Conservation (phyloP, 1,139 yeast genomes). For the Kodamaea suecica region DNA sequence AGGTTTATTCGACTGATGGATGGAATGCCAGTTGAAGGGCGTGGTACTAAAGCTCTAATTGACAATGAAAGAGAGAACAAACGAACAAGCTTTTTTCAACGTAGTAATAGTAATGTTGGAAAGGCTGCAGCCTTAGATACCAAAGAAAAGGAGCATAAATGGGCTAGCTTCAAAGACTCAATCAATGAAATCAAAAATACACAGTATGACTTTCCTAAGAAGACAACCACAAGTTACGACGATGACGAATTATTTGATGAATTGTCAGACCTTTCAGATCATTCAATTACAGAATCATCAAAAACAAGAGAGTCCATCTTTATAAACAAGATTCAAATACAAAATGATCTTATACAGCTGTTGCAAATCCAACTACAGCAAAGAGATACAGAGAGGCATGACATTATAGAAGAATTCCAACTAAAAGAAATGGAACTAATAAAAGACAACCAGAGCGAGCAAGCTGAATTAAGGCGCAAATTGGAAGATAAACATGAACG, state of each 20-base stretch:
- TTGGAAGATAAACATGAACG: neutral
- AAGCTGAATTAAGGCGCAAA: neutral
- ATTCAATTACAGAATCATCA: neutral
- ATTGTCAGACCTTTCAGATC: constrained; percentile 7
- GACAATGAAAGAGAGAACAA: neutral
- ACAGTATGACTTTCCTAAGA: constrained; percentile 13
- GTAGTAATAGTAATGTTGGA: constrained; percentile 1
- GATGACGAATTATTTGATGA: constrained; percentile 1
- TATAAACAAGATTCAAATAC: constrained; percentile 5
- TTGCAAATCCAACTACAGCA: constrained; percentile 8
- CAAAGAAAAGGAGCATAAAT: constrained; percentile 9
- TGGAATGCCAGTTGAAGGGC: too few relatives aligned
- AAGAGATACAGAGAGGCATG: constrained; percentile 12
- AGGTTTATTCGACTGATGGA: constrained; percentile 2
- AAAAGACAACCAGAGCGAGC: constrained; percentile 1
- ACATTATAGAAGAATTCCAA: constrained; percentile 16
- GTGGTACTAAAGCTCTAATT: too few relatives aligned
- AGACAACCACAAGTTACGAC: neutral
- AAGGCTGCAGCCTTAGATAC: too few relatives aligned
- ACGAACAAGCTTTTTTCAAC: neutral
- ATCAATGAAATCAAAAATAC: constrained; percentile 15
- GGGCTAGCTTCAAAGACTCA: constrained; percentile 13
- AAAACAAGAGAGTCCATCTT: constrained; percentile 4
- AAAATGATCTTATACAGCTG: constrained; percentile 7
- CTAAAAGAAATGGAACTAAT: constrained; percentile 11